These are phyloP conservation scores for Hygrocybe punicea DNA, from an alignment of 768 basidiomycete genomes.

Conservation along the genomic window DNA sequence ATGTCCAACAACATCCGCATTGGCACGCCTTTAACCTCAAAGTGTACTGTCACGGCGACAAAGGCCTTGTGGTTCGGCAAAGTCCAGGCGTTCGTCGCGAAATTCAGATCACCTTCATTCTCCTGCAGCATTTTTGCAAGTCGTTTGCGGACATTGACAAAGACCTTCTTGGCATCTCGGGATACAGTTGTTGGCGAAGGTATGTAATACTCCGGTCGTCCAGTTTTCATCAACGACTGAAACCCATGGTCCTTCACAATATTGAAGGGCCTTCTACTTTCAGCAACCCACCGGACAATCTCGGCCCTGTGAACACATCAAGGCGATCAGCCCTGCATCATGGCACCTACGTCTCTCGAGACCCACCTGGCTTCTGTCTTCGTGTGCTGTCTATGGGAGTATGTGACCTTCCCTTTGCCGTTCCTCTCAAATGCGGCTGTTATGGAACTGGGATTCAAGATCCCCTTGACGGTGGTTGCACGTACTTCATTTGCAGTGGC, in stretches of 20 bases:
- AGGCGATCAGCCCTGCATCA: background rate
- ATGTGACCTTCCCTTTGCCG: slow-evolving; percentile 30
- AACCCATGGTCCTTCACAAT: no score
- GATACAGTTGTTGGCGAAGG: slow-evolving; percentile 31
- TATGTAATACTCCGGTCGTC: slow-evolving; percentile 30
- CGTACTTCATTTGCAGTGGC: slow-evolving; percentile 4
- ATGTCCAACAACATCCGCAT: slow-evolving; percentile 35
- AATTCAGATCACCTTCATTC: slow-evolving; percentile 6
- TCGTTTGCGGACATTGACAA: slow-evolving; percentile 12
- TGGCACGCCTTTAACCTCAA: slow-evolving; percentile 28
- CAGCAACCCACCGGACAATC: slow-evolving; percentile 35
- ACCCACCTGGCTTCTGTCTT: slow-evolving; percentile 24
- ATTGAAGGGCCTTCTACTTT: slow-evolving; percentile 30
- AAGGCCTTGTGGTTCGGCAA: no score
- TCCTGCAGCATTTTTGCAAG: slow-evolving; percentile 31
- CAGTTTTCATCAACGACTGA: no score
- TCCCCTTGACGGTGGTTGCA: slow-evolving; percentile 3
- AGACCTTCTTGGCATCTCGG: slow-evolving; percentile 30
- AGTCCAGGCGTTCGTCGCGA: no score
- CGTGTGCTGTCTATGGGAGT: slow-evolving; percentile 26
- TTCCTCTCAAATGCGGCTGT: slow-evolving; percentile 28
- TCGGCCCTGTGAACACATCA: slow-evolving; percentile 20
- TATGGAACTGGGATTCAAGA: slow-evolving; percentile 19
- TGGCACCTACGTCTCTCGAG: background rate
- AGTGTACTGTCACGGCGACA: slow-evolving; percentile 24